Evolutionary conservation across 2,329 filamentous ascomycete species (phyloP).

Genomic region (Capronia coronata): DNA sequence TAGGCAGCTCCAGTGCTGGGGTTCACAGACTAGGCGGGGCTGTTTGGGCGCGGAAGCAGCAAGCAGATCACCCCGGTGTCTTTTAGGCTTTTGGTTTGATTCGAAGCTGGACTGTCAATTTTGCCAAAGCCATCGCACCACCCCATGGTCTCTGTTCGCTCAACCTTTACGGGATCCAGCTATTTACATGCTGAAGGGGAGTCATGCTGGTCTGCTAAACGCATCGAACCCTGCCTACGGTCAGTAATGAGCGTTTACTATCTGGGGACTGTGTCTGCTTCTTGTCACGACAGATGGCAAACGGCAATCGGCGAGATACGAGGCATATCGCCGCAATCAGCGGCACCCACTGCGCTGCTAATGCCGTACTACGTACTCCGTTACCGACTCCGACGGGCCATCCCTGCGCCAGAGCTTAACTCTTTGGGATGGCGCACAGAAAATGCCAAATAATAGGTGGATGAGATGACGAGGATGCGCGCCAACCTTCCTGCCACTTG

Average conservation of each 20-base stretch:
- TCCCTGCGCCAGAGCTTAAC: not conserved
- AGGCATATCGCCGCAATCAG: not conserved
- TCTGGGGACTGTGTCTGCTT: too few relatives aligned
- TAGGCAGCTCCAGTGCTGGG: conserved; percentile 7
- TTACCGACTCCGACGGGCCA: not conserved
- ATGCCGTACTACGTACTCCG: not conserved
- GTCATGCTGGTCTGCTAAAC: too few relatives aligned
- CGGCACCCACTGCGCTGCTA: not conserved
- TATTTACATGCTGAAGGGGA: too few relatives aligned
- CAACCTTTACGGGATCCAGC: too few relatives aligned
- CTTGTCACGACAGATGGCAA: not conserved
- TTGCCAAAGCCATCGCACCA: not conserved
- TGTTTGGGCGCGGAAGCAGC: conserved; percentile 6
- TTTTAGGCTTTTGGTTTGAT: conserved; percentile 1
- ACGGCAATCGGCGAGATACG: not conserved
- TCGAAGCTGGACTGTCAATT: not conserved
- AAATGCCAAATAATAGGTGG: not conserved
- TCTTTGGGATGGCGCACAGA: not conserved
- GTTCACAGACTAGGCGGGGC: conserved; percentile 6
- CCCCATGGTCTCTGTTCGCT: not conserved
- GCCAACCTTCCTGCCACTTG: not conserved
- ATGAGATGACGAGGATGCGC: not conserved
- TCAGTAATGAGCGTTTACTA: too few relatives aligned
- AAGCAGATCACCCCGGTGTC: conserved; percentile 2
- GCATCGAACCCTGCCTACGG: too few relatives aligned